phyloP scores from a whole-genome alignment of 73 alveolate species.

The Paramecium octaurelia region DNA sequence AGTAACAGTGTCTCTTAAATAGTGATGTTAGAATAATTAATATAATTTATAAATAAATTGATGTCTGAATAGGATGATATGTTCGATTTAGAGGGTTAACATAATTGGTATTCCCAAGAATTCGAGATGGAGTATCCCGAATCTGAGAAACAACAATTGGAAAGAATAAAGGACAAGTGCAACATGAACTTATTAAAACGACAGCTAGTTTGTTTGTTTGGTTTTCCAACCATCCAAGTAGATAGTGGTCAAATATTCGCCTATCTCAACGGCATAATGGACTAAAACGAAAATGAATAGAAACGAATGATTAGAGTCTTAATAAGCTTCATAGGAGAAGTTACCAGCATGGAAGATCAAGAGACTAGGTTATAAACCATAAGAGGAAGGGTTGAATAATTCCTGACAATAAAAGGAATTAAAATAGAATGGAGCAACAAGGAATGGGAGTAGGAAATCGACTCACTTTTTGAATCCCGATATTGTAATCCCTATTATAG shows the following conservation, averaged over 20 bases:
- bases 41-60: neutral
- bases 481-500: neutral
- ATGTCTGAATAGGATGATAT: neutral
- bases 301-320: neutral
- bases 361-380: neutral
- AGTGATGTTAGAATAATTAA: neutral
- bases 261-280: neutral
- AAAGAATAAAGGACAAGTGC: neutral
- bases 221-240: neutral
- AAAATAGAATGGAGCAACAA: neutral
- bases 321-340: neutral
- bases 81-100: neutral
- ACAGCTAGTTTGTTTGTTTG: neutral
- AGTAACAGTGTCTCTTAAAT: neutral
- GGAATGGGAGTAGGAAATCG: neutral
- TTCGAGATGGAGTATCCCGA: neutral
- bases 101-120: neutral
- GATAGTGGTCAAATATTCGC: neutral
- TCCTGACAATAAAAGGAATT: neutral
- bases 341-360: neutral
- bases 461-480: slow-evolving; percentile 8
- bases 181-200: neutral
- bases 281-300: neutral
- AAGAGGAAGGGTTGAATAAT: neutral
- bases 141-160: neutral